A percentile compares a stretch with the other conserved stretches of the same genome.
phyloP scores from a whole-genome alignment of 495 filamentous ascomycete species.

The Penicillium verhagenii region DNA sequence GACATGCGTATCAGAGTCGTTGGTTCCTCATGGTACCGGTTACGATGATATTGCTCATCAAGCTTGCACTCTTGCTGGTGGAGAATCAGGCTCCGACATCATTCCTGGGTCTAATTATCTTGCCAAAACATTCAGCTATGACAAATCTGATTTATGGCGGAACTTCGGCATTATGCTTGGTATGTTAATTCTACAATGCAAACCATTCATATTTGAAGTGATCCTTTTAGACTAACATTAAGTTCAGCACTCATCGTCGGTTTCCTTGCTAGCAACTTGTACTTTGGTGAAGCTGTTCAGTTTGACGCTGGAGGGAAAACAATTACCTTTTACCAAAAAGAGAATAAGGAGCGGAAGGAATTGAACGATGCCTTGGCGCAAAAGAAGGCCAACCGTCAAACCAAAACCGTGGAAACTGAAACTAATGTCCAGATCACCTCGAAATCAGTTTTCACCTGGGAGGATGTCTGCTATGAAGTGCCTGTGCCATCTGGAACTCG shows the following conservation, averaged over 20 bases:
- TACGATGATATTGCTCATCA: constrained; percentile 68
- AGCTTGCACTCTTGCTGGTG: constrained; percentile 71
- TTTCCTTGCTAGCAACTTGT: constrained; percentile 67
- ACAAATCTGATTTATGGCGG: constrained; percentile 62
- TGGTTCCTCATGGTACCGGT: constrained; percentile 62
- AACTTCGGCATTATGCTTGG: constrained; percentile 71
- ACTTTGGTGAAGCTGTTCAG: constrained; percentile 72
- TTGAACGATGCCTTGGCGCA: constrained; percentile 63
- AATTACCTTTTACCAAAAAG: constrained; percentile 69
- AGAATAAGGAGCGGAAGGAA: constrained; percentile 65
- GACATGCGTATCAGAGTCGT: constrained; percentile 59
- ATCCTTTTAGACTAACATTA: background rate
- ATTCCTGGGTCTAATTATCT: constrained; percentile 65
- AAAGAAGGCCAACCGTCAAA: constrained; percentile 55
- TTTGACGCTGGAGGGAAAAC: constrained; percentile 77
- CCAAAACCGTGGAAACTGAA: constrained; percentile 46
- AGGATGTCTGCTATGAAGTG: constrained; percentile 61
- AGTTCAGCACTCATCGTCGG: constrained; percentile 55
- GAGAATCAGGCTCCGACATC: constrained; percentile 55
- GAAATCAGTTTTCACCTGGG: constrained; percentile 50
- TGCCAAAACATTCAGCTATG: constrained; percentile 60
- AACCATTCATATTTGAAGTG: background rate
- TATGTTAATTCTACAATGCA: background rate
- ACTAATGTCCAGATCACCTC: constrained; percentile 65
- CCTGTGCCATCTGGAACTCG: constrained; percentile 66